Percentiles rank a stretch among this genome's conserved stretches.
Conservation (phyloP, 1,139 yeast species). For the Yamadazyma dendronema region DNA sequence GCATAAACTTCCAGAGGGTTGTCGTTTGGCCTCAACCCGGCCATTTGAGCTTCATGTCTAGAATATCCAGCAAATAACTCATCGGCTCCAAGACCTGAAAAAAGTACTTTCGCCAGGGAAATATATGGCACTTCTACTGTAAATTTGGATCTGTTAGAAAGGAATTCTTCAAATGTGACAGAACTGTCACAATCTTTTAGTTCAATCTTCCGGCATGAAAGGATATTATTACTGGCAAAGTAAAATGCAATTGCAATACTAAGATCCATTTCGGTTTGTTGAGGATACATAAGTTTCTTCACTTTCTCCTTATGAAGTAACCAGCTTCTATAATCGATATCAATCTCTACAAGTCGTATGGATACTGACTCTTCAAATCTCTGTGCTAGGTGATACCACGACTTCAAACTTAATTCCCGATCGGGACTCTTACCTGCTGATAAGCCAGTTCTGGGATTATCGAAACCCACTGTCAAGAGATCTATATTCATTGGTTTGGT, state of each 20-base stretch:
- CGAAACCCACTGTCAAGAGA: conserved; percentile 91
- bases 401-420: conserved; percentile 63
- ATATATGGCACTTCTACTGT: conserved; percentile 23
- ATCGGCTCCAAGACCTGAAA: conserved; percentile 98
- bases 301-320: conserved; percentile 51
- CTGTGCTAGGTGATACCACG: conserved; percentile 51
- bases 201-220: conserved; percentile 12
- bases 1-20: conserved; percentile 20
- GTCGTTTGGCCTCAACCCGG: conserved; percentile 22
- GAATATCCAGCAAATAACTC: conserved; percentile 93
- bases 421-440: conserved; percentile 76
- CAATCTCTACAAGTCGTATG: conserved; percentile 60
- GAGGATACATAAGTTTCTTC: conserved; percentile 70
- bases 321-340: conserved; percentile 72
- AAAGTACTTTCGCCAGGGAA: conserved; percentile 63
- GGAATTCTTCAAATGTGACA: conserved; percentile 24
- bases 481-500: conserved; percentile 39
- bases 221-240: conserved; percentile 69
- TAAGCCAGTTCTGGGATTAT: conserved; percentile 76
- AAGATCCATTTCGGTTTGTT: conserved; percentile 89
- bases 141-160: conserved; percentile 14
- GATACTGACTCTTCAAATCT: conserved; percentile 32
- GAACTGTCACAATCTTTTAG: conserved; percentile 13
- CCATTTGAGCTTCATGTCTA: conserved; percentile 59
- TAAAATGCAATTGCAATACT: conserved; percentile 94